These are phyloP conservation scores for Leccinum obscurum DNA, from an alignment of 768 basidiomycete species.

Conservation along the genomic window DNA sequence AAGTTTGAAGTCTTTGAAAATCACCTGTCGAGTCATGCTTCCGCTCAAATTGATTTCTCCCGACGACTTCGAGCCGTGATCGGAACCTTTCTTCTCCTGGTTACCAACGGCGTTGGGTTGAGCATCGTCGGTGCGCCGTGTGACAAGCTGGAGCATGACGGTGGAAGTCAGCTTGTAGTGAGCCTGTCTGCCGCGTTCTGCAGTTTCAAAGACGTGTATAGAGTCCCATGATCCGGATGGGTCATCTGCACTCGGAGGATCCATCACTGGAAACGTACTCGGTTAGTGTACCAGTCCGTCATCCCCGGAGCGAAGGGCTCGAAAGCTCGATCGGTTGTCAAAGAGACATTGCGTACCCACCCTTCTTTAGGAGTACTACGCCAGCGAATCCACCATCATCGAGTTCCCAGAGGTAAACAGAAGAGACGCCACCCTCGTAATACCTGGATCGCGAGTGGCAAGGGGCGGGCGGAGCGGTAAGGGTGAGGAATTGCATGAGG, in stretches of 20 bases:
- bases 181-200: slow-evolving; percentile 88
- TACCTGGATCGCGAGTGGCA: slow-evolving; percentile 53
- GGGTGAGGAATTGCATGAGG: background rate
- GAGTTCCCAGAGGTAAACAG: slow-evolving; percentile 97
- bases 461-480: background rate
- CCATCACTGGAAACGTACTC: slow-evolving; percentile 52
- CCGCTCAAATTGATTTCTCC: slow-evolving; percentile 88
- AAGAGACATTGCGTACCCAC: slow-evolving; percentile 41
- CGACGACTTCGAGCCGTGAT: slow-evolving; percentile 55
- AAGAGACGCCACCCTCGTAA: slow-evolving; percentile 97
- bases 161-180: slow-evolving; percentile 98
- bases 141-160: slow-evolving; percentile 90
- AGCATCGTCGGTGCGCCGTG: slow-evolving; percentile 40
- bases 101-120: slow-evolving; percentile 16
- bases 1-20: slow-evolving; percentile 27
- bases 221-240: slow-evolving; percentile 95
- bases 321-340: slow-evolving; percentile 2
- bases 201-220: slow-evolving; percentile 94
- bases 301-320: slow-evolving; percentile 2
- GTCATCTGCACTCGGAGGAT: slow-evolving; percentile 51
- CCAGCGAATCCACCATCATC: slow-evolving; percentile 97
- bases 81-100: slow-evolving; percentile 38
- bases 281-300: slow-evolving; percentile 3
- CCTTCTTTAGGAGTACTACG: slow-evolving; percentile 93
- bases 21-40: slow-evolving; percentile 95